Base-by-base conservation (phyloP, 257 asterid genomes). In the Ilex aquifolium region DNA sequence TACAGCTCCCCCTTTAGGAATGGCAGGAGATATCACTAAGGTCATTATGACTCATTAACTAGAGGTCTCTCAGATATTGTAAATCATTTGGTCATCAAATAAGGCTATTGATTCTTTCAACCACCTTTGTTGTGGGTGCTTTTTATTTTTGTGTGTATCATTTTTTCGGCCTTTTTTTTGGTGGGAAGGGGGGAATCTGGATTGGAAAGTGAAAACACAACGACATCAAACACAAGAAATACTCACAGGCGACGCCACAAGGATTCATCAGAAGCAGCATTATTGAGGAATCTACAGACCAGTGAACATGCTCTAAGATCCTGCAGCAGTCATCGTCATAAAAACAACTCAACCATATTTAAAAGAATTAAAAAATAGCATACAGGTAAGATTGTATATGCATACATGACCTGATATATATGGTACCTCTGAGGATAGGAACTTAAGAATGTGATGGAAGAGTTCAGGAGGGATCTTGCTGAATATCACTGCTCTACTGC, bases 211-310 rank as follows among this genome's bases (percentile, higher is more conserved):
- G 16, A 4, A 4, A 10, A 48, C 3, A 10, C 53, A 48, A 11
- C 53, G 3, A 10, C 53, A 48, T 49, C 32, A 57, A 57, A 56
- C 56, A 65, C 40, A 57, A 68, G 62, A n/a, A n/a, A n/a, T 69
- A 81, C 96, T 88, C 57, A 88, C 96, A 88, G 75, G 83, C 88
- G 87, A 57, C 91, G 85, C 96, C 96, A 88, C 83, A 85, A 62
- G 16, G 90, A 82, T 76, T 88, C 96, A 64, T 85, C 96, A 30
- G 90, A 81, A 73, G 95, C 90, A 72, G 83, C 88, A 79, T 62
- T 64, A 65, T 77, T 83, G 27, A 88, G 77, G 76, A 85, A 88
- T 79, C 79, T 79, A 76, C 95, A 88, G 53, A 80, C 91, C 86
- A 83, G 44, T 17, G 96, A 80, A 72, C 96, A 88, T 5, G 91